Percentiles rank a stretch among this genome's conserved stretches.
Evolutionary conservation across 495 filamentous ascomycete species (phyloP).

Genomic region (Hypoxylon intermedium): DNA sequence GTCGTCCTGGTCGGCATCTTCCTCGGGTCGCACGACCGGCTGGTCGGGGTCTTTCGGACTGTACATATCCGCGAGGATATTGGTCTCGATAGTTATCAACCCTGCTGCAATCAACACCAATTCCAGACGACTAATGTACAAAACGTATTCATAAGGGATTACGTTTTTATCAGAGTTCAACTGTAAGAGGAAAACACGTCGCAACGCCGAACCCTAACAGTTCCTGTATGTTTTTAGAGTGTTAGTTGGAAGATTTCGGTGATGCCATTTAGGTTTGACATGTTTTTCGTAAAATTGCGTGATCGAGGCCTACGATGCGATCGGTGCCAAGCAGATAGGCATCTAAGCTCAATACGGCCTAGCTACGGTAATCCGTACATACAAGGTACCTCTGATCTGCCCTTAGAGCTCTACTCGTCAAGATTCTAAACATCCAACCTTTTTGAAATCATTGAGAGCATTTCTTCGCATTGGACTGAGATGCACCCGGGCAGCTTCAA

Average conservation of each 20-base stretch:
- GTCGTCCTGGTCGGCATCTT: slow-evolving; percentile 42
- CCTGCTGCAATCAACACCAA: slow-evolving; percentile 1
- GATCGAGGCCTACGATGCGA: too few species aligned
- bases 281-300: too few species aligned
- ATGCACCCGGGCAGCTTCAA: background rate
- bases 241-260: slow-evolving; percentile 15
- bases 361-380: too few species aligned
- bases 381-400: slow-evolving; percentile 4
- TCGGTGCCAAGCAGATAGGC: too few species aligned
- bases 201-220: background rate
- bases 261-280: slow-evolving; percentile 3
- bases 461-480: too few species aligned
- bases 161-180: background rate
- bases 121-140: too few species aligned
- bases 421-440: too few species aligned
- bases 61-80: slow-evolving; percentile 8
- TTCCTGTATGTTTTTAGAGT: background rate
- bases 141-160: background rate
- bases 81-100: background rate
- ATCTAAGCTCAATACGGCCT: too few species aligned
- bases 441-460: too few species aligned
- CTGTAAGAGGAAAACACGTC: background rate
- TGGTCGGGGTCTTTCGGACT: slow-evolving; percentile 23
- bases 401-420: too few species aligned
- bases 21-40: slow-evolving; percentile 5